Evolutionary conservation across 352 stramenopile genomes (phyloP), one percentile per base, ranked within the genome.

Genomic region (Phytophthora pisi): DNA sequence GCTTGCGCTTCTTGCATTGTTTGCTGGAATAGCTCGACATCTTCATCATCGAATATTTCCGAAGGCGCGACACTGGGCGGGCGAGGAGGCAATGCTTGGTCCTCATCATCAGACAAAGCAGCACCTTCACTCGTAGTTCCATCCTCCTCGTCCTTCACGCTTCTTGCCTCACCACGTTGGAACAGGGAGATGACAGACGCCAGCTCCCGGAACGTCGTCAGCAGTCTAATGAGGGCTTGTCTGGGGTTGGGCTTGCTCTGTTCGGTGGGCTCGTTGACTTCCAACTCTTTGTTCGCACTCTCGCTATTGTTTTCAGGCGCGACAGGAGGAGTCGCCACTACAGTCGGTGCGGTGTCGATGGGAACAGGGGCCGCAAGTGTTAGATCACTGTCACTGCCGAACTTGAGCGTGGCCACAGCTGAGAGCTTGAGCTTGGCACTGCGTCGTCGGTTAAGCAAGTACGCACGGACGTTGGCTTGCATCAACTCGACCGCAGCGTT

Each of bases 391-490:
- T 75, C 68, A 31, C n/a, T 47, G 4, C 6, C 40, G 4, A 59
- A 10, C 36, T 65, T 56, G 2, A 61, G 51, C 3, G 42, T 38
- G 4, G 3, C 50, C 13, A 60, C 42, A 38, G 40, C 36, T 5
- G 55, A 51, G 24, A 51, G 30, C 38, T 71, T 69, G 31, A 57
- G 31, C 23, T 72, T 72, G 5, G 47, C 56, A 68, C 66, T 78
- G 2, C 55, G 65, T 30, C 66, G 57, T 4, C 67, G 78, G 70
- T 86, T 84, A n/a, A 86, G 55, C 43, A 93, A 54, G 42, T 88
- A 92, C 9, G 81, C 67, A 2, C 81, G 84, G 1, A 88, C 82
- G 31, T 88, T 91, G 4, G 82, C 75, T 64, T 92, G 84, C 24
- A 92, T 75, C 42, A 90, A 49, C 43, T 90, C 74, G 1, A 92